Conservation (phyloP, 805 yeast species). For the Kluyveromyces starmeri region DNA sequence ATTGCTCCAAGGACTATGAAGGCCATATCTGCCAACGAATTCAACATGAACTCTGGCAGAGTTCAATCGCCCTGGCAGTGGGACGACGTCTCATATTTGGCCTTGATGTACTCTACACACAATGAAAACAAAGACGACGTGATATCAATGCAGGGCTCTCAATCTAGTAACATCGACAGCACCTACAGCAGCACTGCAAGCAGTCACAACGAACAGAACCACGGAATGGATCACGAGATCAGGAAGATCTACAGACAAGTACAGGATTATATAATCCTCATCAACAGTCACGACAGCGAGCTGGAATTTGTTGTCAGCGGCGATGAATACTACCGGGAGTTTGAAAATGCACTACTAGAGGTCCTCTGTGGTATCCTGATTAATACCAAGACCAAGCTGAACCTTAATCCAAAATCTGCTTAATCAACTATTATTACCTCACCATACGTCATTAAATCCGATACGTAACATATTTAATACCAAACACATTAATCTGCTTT, state of each 20-base stretch:
- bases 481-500: no score
- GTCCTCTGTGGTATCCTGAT: slow-evolving; percentile 11
- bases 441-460: no score
- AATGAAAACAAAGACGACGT: neutral
- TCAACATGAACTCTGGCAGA: neutral
- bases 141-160: neutral
- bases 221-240: slow-evolving; percentile 1
- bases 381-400: no score
- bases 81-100: neutral
- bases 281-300: slow-evolving; percentile 6
- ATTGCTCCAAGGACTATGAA: slow-evolving; percentile 28
- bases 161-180: neutral
- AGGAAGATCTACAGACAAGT: slow-evolving; percentile 7
- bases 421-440: no score
- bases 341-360: slow-evolving; percentile 11
- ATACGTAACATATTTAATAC: no score
- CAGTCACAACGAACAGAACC: slow-evolving; percentile 1
- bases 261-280: slow-evolving; percentile 7
- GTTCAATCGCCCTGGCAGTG: neutral
- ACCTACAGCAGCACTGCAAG: neutral
- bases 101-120: neutral
- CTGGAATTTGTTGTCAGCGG: slow-evolving; percentile 9
- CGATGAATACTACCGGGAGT: slow-evolving; percentile 12
- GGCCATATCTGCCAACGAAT: slow-evolving; percentile 10
- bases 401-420: no score